Conservation (phyloP, 805 yeast species). For the Saturnispora quitensis region DNA sequence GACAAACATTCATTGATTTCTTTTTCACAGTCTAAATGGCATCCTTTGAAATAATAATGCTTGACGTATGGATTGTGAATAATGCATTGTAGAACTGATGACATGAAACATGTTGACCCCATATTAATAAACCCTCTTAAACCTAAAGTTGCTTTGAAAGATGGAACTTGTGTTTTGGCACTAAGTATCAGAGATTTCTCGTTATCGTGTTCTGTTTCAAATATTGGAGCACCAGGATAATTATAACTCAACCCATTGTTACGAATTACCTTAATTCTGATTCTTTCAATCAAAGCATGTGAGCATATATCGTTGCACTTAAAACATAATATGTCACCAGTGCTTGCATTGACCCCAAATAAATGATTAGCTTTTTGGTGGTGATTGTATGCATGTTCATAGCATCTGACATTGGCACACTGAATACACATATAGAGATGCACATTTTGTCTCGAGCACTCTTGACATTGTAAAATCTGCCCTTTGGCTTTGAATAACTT, state of each 20-base stretch:
- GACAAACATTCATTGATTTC: conserved; percentile 51
- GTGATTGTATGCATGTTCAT: conserved; percentile 42
- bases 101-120: conserved; percentile 98
- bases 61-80: conserved; percentile 86
- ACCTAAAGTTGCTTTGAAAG: conserved; percentile 58
- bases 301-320: conserved; percentile 67
- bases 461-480: conserved; percentile 40
- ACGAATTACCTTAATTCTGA: conserved; percentile 30
- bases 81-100: conserved; percentile 80
- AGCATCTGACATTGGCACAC: conserved; percentile 71
- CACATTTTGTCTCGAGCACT: conserved; percentile 29
- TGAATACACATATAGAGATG: conserved; percentile 56
- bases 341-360: conserved; percentile 51
- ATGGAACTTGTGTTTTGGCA: conserved; percentile 34
- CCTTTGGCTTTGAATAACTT: conserved; percentile 35
- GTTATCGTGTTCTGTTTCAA: conserved; percentile 20
- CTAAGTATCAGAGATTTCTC: conserved; percentile 22
- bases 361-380: conserved; percentile 41
- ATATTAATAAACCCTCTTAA: conserved; percentile 81
- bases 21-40: conserved; percentile 50
- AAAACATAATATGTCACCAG: conserved; percentile 70
- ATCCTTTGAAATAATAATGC: conserved; percentile 65
- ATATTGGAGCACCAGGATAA: conserved; percentile 27
- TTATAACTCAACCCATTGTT: conserved; percentile 13
- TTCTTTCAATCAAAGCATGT: conserved; percentile 47